Base-by-base conservation (phyloP, 2,329 filamentous ascomycete genomes). In the Clonostachys sp. region DNA sequence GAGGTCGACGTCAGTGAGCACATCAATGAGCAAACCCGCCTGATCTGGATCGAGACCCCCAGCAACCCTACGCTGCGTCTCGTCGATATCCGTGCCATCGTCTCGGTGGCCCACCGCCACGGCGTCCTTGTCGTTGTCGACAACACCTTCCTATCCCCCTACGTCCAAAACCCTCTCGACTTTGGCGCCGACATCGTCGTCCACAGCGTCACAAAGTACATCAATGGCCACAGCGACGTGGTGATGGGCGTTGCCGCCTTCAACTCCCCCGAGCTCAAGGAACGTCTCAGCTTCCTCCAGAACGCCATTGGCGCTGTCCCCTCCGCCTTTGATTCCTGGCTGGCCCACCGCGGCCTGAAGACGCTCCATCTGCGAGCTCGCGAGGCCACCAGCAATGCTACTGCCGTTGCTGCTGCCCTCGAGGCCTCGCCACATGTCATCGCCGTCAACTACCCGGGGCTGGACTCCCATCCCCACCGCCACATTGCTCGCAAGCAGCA, bases 161-260 rank as follows among this genome's bases (percentile, higher is more conserved):
- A 97, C 66, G 81, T 99, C 43, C 94, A 99, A 73, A 97, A 96
- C 70, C 94, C 94, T 5, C 83, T 99, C 48, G 86, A 95, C 63
- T 89, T 92, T 64, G 94, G 94, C 57, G 94, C 94, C 57, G 94
- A 99, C 68, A 91, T 97, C 54, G 92, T 97, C 56, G 87, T 97
- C 41, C 92, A 97, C 78, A 91, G 86, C 47, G 94, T 99, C 48
- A 99, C 94, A 41, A 99, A 99, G 74, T 99, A 97, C 73, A 97
- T 99, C 74, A 97, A 97, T 67, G 94, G 94, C 45, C 94, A 99
- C 74, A 81, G 84, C 64, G 94, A 99, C 66, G 94, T 99, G 9
- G 85, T 97, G 59, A 99, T 99, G 94, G 94, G 94, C 55, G 87
- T 94, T 33, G 92, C 91, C 42, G 94, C 94, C 45, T 95, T 95